Conservation (phyloP, 2,329 filamentous ascomycete species). For the Basipetospora chlamydospora region DNA sequence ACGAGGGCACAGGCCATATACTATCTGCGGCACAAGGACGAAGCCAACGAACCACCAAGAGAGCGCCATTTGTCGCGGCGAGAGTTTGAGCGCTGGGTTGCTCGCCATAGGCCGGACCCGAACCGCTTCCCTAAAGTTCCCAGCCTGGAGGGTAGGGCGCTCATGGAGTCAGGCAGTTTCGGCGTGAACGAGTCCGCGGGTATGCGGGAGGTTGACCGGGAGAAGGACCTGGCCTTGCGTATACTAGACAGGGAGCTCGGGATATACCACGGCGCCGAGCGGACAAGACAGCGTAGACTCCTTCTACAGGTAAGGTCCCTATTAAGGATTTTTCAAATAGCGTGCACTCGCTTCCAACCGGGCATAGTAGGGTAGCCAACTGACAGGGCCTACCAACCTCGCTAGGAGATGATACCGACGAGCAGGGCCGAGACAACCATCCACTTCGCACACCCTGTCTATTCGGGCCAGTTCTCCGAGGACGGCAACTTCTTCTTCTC, state of each 20-base stretch:
- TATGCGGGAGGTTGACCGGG: neutral
- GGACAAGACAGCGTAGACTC: slow-evolving; percentile 45
- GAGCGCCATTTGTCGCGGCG: neutral
- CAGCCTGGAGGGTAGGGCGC: slow-evolving; percentile 55
- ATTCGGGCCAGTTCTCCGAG: slow-evolving; percentile 91
- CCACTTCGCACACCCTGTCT: slow-evolving; percentile 73
- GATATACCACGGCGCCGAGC: slow-evolving; percentile 37
- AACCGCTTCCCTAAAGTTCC: slow-evolving; percentile 70
- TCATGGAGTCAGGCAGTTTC: slow-evolving; percentile 76
- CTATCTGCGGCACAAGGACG: neutral
- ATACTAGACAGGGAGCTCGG: slow-evolving; percentile 75
- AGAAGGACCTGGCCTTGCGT: slow-evolving; percentile 50
- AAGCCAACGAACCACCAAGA: neutral
- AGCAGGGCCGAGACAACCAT: slow-evolving; percentile 73
- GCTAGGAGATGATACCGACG: slow-evolving; percentile 59
- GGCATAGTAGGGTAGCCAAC: neutral
- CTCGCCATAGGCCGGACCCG: slow-evolving; percentile 22
- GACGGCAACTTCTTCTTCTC: slow-evolving; percentile 97
- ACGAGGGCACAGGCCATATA: too few relatives aligned
- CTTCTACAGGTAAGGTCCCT: slow-evolving; percentile 57
- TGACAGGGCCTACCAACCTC: neutral
- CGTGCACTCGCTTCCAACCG: too few relatives aligned
- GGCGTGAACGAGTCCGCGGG: slow-evolving; percentile 36
- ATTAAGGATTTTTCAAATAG: too few relatives aligned
- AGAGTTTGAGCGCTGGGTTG: slow-evolving; percentile 1